Percentiles rank a stretch among this genome's conserved stretches.
Evolutionary conservation across 2,329 filamentous ascomycete species (phyloP).

Genomic region (Ophiostoma piceae): DNA sequence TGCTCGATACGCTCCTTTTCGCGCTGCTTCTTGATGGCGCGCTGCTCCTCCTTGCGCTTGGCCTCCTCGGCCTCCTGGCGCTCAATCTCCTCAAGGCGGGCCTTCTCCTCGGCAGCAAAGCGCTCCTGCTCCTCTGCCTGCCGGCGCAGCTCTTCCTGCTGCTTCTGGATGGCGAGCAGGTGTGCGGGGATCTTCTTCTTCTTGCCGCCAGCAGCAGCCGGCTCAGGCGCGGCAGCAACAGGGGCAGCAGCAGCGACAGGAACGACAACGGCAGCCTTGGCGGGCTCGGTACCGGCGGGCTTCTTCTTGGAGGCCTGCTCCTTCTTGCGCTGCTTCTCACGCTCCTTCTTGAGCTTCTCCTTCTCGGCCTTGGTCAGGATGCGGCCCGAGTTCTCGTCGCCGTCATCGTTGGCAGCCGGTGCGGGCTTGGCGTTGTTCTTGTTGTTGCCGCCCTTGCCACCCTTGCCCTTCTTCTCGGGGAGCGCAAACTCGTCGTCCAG

Average conservation of each 20-base stretch:
- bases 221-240: slow-evolving; percentile 37
- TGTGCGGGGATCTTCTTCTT: slow-evolving; percentile 89
- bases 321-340: slow-evolving; percentile 97
- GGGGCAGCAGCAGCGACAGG: slow-evolving; percentile 3
- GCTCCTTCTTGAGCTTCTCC: slow-evolving; percentile 95
- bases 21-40: slow-evolving; percentile 73
- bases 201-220: slow-evolving; percentile 52
- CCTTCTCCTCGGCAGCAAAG: slow-evolving; percentile 57
- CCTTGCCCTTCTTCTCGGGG: slow-evolving; percentile 70
- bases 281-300: slow-evolving; percentile 33
- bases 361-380: slow-evolving; percentile 97
- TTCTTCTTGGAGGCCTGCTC: slow-evolving; percentile 95
- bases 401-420: slow-evolving; percentile 46
- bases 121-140: slow-evolving; percentile 59
- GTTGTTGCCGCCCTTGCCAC: slow-evolving; percentile 43
- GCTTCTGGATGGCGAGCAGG: slow-evolving; percentile 68
- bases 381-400: slow-evolving; percentile 54
- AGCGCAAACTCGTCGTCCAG: slow-evolving; percentile 81
- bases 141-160: slow-evolving; percentile 70
- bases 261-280: slow-evolving; percentile 10
- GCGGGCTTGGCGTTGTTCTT: slow-evolving; percentile 44
- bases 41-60: slow-evolving; percentile 66
- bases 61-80: slow-evolving; percentile 60
- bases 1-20: slow-evolving; percentile 84
- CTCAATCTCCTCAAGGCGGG: slow-evolving; percentile 61